Percentiles rank a stretch among this genome's conserved stretches.
Evolutionary conservation across 768 basidiomycete genomes (phyloP).

Genomic region (Mycena epipterygia): DNA sequence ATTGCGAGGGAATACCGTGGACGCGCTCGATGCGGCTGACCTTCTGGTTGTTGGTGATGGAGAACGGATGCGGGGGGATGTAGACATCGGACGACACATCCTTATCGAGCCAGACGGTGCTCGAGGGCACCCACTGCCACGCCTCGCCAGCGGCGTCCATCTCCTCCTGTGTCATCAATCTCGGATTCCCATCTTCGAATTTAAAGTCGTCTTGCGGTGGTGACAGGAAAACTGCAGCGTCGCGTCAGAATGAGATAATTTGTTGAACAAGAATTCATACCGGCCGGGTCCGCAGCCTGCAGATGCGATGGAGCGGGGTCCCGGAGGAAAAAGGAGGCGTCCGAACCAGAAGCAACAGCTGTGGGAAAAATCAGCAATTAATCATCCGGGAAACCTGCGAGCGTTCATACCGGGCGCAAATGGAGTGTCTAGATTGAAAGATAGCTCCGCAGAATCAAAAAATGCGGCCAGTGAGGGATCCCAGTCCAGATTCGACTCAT

Average conservation of each 20-base stretch:
- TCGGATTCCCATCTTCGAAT: constrained; percentile 1
- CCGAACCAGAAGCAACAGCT: background rate
- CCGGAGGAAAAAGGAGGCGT: background rate
- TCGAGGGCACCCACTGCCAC: constrained; percentile 8
- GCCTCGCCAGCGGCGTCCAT: constrained; percentile 7
- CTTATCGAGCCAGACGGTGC: background rate
- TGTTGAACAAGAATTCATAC: background rate
- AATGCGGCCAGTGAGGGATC: no score
- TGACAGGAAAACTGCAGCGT: background rate
- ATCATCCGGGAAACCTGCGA: background rate
- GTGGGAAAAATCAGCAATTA: background rate
- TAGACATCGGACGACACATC: constrained; percentile 7
- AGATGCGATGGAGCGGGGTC: background rate
- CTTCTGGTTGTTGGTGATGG: constrained; percentile 6
- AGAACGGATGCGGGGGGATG: background rate
- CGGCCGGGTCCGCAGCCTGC: background rate
- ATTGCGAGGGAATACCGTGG: constrained; percentile 13
- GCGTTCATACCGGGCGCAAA: background rate
- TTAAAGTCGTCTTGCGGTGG: constrained; percentile 2
- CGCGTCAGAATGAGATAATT: background rate
- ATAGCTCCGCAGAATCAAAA: no score
- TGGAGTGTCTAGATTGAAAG: background rate
- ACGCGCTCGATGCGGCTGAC: constrained; percentile 1
- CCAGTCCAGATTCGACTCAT: background rate
- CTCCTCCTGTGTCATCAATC: constrained; percentile 1